phyloP scores from a whole-genome alignment of 108 stramenopile genomes.

The Asterionellopsis glacialis region DNA sequence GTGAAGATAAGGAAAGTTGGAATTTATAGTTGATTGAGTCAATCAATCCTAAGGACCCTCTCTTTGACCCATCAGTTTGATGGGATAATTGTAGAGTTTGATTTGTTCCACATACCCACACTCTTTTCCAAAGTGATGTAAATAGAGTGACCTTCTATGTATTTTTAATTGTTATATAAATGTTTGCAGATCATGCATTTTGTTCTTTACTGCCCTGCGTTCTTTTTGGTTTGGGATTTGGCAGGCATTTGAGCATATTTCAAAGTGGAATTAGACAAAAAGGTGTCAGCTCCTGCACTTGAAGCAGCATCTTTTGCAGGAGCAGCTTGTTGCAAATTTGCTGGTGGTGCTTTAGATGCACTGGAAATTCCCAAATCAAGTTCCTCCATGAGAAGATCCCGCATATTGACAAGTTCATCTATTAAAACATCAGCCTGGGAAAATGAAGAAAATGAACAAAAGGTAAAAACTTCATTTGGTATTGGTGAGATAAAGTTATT shows the following conservation, averaged over 20 bases:
- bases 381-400: slow-evolving; percentile 67
- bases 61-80: no score
- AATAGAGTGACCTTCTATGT: no score
- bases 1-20: no score
- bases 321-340: neutral
- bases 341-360: neutral
- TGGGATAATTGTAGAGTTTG: no score
- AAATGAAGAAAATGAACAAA: slow-evolving; percentile 14
- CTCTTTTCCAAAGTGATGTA: no score
- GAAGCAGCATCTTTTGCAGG: no score
- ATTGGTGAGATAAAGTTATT: neutral
- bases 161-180: no score
- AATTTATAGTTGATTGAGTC: no score
- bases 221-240: slow-evolving; percentile 36
- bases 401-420: slow-evolving; percentile 49
- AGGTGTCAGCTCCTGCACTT: no score
- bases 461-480: neutral
- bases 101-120: no score
- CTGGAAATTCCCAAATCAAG: slow-evolving; percentile 42
- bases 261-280: neutral
- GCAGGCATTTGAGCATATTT: slow-evolving; percentile 49
- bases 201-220: neutral
- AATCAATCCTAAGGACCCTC: no score
- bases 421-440: slow-evolving; percentile 47
- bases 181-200: no score